phyloP scores from a whole-genome alignment of 2,329 filamentous ascomycete species.

The Aureobasidium sp. region DNA sequence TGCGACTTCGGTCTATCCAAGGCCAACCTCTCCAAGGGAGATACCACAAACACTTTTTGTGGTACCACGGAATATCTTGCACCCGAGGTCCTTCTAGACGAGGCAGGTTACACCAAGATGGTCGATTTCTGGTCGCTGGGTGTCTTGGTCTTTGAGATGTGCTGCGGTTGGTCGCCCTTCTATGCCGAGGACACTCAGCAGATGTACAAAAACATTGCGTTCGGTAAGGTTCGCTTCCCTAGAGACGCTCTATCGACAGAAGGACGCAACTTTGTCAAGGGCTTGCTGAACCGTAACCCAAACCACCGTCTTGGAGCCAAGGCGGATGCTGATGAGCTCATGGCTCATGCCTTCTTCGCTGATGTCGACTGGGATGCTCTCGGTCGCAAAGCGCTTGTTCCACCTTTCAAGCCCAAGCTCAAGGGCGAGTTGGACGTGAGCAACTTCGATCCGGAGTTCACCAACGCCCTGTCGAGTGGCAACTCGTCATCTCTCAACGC shows the following conservation, averaged over 20 bases:
- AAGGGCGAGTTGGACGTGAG: conserved; percentile 94
- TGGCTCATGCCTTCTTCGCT: conserved; percentile 86
- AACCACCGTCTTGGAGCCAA: conserved; percentile 89
- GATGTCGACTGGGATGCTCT: conserved; percentile 91
- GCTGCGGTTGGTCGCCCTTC: conserved; percentile 98
- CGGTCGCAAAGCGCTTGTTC: conserved; percentile 82
- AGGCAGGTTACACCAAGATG: conserved; percentile 99
- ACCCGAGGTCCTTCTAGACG: conserved; percentile 88
- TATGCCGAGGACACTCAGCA: conserved; percentile 99
- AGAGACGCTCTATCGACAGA: conserved; percentile 90
- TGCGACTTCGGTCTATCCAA: conserved; percentile 98
- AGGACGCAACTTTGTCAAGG: conserved; percentile 96
- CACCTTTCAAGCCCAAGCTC: conserved; percentile 95
- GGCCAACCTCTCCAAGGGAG: conserved; percentile 92
- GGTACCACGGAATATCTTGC: conserved; percentile 97
- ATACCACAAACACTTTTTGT: conserved; percentile 98
- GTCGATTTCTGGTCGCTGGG: conserved; percentile 99
- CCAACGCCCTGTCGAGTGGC: conserved; percentile 80
- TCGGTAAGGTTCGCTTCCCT: conserved; percentile 95
- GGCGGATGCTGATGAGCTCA: conserved; percentile 86
- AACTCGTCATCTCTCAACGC: conserved; percentile 82
- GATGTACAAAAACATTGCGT: conserved; percentile 99
- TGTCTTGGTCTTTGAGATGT: conserved; percentile 98
- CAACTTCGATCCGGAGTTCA: conserved; percentile 98
- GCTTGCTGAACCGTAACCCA: conserved; percentile 90